Conservation (phyloP, 1,139 yeast genomes). For the Saccharomyces uvarum region DNA sequence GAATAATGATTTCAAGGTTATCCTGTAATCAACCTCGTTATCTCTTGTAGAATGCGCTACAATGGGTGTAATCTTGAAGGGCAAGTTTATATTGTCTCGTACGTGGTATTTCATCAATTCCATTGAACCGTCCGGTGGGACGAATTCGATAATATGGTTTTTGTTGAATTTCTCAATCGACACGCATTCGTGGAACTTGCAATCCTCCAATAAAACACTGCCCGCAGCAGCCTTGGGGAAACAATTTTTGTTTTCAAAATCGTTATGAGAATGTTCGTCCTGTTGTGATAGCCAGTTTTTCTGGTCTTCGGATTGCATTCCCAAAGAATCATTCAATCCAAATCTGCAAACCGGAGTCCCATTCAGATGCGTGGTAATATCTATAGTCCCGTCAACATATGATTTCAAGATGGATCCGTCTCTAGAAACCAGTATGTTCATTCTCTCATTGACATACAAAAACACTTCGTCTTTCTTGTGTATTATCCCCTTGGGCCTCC, state of each 20-base stretch:
- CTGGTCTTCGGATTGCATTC: constrained; percentile 38
- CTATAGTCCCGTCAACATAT: constrained; percentile 70
- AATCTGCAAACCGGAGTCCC: constrained; percentile 68
- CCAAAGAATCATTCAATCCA: constrained; percentile 45
- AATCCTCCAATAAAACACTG: constrained; percentile 58
- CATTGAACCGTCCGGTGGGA: constrained; percentile 90
- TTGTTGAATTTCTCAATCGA: constrained; percentile 60
- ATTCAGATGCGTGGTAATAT: constrained; percentile 62
- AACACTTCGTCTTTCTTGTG: constrained; percentile 78
- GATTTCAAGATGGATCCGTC: constrained; percentile 58
- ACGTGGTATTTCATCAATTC: constrained; percentile 76
- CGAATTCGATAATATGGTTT: constrained; percentile 60
- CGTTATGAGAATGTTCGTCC: neutral
- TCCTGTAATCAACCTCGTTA: constrained; percentile 44
- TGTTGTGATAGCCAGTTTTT: constrained; percentile 31
- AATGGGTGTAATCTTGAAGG: constrained; percentile 61
- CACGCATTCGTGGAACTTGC: constrained; percentile 86
- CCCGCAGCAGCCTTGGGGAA: constrained; percentile 40
- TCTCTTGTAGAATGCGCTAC: constrained; percentile 44
- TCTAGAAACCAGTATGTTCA: constrained; percentile 58
- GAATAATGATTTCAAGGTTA: constrained; percentile 56
- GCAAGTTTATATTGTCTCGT: constrained; percentile 54
- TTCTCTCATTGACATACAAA: constrained; percentile 67
- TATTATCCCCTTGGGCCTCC: constrained; percentile 69
- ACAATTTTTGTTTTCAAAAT: constrained; percentile 13